Evolutionary conservation across 768 basidiomycete species (phyloP).

Genomic region (Pleurotus djamor): DNA sequence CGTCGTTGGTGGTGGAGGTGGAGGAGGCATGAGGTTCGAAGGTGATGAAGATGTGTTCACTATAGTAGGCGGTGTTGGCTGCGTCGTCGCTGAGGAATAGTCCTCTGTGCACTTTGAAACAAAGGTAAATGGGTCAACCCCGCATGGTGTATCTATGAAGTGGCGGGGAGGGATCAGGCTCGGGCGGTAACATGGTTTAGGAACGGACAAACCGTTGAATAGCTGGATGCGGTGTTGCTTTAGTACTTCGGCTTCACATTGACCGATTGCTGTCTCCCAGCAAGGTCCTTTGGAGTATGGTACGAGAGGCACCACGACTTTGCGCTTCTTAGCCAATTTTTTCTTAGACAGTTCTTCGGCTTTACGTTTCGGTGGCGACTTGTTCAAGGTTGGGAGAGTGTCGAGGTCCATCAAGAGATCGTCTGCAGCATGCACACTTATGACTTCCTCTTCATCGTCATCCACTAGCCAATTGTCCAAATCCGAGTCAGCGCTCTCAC

Average conservation of each 20-base stretch:
- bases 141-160: conserved; percentile 61
- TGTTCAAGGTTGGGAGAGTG: conserved; percentile 29
- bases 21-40: conserved; percentile 7
- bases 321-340: conserved; percentile 65
- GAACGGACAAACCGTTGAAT: conserved; percentile 65
- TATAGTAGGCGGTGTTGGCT: conserved; percentile 7
- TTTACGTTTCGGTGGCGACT: conserved; percentile 59
- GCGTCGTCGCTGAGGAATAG: conserved; percentile 17
- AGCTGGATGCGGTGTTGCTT: conserved; percentile 74
- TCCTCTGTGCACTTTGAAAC: conserved; percentile 43
- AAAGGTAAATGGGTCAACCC: conserved; percentile 79
- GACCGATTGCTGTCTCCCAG: conserved; percentile 71
- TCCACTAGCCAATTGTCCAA: conserved; percentile 79
- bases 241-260: conserved; percentile 69
- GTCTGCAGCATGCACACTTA: conserved; percentile 37
- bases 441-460: conserved; percentile 73
- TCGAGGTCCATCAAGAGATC: conserved; percentile 32
- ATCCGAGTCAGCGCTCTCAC: conserved; percentile 67
- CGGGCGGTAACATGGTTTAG: neutral
- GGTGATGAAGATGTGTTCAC: conserved; percentile 12
- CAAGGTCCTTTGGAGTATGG: conserved; percentile 82
- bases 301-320: conserved; percentile 74
- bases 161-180: neutral
- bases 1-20: conserved; percentile 12
- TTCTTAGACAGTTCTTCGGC: conserved; percentile 54